Evolutionary conservation across 768 basidiomycete species (phyloP), one percentile per base, ranked within the genome.

Genomic region (Lenzites betulinus): DNA sequence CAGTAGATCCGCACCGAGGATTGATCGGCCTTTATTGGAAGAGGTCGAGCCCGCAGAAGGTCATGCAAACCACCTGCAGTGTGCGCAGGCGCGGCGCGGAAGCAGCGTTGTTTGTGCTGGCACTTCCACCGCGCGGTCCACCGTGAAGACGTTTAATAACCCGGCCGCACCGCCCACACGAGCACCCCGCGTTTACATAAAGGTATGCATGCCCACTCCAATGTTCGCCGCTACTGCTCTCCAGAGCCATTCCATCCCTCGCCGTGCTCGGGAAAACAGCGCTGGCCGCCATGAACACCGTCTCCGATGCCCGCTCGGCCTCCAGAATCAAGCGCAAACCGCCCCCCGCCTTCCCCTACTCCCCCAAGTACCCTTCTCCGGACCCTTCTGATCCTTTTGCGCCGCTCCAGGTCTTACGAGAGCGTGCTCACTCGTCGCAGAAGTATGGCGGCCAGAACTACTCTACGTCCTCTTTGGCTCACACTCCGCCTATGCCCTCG

Each of bases 331-430:
- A 74, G 67, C 83, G 87, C 56, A 88, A 88, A 67, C 86, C 83
- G 6, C 75, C 84, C 3, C 87, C 86, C 7, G 69, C 74, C 47
- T 76, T 84, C 56, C 80, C 81, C 51, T 70, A 79, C 65, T 78
- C 81, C 11, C 68, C 78, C 54, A 77, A 83, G 41, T 90, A 89
- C 70, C 89, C 89, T 5, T 72, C 76, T 1, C 87, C 87, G 30
- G 89, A 90, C 72, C 87, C 87, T 22, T 69, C 67, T 18, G 87
- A 90, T 69, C 89, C 89, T 1, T 89, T 89, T 63, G 88, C 85
- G 6, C 83, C 89, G 0, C 81, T 90, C 43, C 81, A 83, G 67
- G 83, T 84, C 25, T 77, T 90, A 26, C 83, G 89, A 51, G 81
- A 78, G 60, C 81, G 87, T 56, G 81, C 83, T 5, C 81, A 79